Percentiles rank a stretch among this genome's conserved stretches.
These are phyloP conservation scores for Naganishia vishniacii DNA, from an alignment of 768 basidiomycete genomes.

Conservation along the genomic window DNA sequence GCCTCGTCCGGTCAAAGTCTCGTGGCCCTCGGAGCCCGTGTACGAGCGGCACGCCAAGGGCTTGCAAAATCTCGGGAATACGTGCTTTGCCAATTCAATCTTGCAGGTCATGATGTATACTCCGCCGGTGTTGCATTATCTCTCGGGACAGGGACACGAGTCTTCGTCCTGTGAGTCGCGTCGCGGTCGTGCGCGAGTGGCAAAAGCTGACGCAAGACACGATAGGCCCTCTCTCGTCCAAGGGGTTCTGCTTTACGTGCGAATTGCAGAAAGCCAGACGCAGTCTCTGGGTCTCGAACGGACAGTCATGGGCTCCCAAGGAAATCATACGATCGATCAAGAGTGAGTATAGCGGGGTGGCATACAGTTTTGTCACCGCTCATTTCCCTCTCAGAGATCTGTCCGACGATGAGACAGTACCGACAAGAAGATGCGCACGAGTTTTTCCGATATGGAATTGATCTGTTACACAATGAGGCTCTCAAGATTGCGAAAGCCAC, in stretches of 20 bases:
- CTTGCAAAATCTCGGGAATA: conserved; percentile 80
- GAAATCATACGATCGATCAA: conserved; percentile 65
- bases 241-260: conserved; percentile 74
- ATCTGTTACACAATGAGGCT: conserved; percentile 81
- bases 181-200: background rate
- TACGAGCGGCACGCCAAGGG: conserved; percentile 49
- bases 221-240: conserved; percentile 10
- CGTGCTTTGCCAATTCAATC: conserved; percentile 92
- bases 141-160: background rate
- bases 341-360: conserved; percentile 52
- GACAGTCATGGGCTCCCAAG: conserved; percentile 59
- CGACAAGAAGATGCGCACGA: conserved; percentile 97
- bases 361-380: background rate
- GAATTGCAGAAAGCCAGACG: conserved; percentile 58
- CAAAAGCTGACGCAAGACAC: no score
- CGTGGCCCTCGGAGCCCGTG: conserved; percentile 9
- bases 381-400: conserved; percentile 60
- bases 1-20: conserved; percentile 13
- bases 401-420: conserved; percentile 82
- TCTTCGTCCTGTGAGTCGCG: conserved; percentile 9
- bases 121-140: conserved; percentile 58
- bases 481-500: conserved; percentile 66
- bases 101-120: conserved; percentile 91
- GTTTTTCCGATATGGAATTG: conserved; percentile 88
- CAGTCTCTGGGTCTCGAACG: conserved; percentile 52